Conservation (phyloP, 2,329 filamentous ascomycete species). For the Pestalotiopsis sp. region DNA sequence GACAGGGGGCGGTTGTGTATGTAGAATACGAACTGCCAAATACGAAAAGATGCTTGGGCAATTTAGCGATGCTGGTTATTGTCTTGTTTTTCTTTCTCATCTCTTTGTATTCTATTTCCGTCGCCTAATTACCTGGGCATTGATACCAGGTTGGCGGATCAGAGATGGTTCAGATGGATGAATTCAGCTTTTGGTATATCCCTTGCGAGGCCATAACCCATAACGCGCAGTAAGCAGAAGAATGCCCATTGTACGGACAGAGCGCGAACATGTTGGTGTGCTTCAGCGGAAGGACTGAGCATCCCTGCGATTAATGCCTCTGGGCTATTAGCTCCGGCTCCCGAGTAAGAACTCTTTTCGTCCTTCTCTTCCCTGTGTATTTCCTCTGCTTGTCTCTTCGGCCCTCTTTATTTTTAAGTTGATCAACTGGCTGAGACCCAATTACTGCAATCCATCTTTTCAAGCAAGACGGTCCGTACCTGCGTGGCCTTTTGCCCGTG, state of each 20-base stretch:
- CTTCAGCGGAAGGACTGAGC: neutral
- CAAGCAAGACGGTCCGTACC: neutral
- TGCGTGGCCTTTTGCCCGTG: neutral
- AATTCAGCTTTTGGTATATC: no score
- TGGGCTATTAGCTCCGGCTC: neutral
- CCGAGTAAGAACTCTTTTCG: neutral
- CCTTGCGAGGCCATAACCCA: no score
- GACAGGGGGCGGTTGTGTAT: neutral
- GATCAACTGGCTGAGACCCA: neutral
- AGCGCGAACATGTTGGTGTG: neutral
- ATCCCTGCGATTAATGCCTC: neutral
- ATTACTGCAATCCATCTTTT: neutral
- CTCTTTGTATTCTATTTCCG: no score
- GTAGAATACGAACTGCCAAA: conserved; percentile 5
- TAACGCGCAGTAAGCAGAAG: neutral
- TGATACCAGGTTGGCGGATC: no score
- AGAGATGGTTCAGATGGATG: no score
- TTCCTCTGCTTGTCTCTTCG: neutral
- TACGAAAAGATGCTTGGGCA: neutral
- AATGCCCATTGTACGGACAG: neutral
- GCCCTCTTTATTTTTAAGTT: neutral
- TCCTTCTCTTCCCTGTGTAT: neutral
- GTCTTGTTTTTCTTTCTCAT: no score
- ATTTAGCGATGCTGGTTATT: no score
- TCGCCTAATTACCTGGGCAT: no score